Percentiles rank a stretch among this genome's conserved stretches.
phyloP scores from a whole-genome alignment of 345 rosid genomes.

The Toxicodendron radicans region DNA sequence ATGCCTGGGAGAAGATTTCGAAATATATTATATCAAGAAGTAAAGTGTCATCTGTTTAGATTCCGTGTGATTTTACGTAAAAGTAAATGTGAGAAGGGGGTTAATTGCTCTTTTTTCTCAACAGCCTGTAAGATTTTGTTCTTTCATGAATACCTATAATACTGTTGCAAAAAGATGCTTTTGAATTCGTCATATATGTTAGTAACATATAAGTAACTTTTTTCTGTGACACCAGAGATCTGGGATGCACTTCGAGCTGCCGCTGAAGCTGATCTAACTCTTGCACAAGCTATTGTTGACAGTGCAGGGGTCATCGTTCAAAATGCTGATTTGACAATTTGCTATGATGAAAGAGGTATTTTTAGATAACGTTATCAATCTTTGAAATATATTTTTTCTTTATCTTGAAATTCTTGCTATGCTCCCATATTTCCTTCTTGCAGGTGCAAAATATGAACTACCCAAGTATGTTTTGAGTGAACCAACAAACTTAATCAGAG shows the following conservation, averaged over 20 bases:
- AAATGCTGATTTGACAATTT: constrained; percentile 69
- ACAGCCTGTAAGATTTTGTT: not conserved
- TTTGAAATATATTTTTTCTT: not conserved
- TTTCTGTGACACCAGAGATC: constrained; percentile 50
- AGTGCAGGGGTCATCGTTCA: constrained; percentile 89
- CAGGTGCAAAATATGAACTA: constrained; percentile 94
- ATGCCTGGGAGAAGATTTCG: not conserved
- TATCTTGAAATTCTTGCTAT: constrained; percentile 10
- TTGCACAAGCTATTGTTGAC: constrained; percentile 80
- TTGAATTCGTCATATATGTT: not conserved
- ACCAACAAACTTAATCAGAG: constrained; percentile 80
- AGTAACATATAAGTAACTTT: constrained; percentile 4
- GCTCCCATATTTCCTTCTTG: constrained; percentile 12
- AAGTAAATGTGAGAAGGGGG: not conserved
- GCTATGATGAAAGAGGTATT: constrained; percentile 91
- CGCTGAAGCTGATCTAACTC: constrained; percentile 66
- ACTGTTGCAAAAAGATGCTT: not conserved
- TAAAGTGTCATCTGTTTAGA: not conserved
- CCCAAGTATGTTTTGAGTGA: constrained; percentile 93
- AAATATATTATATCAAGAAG: not conserved
- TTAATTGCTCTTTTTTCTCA: not conserved
- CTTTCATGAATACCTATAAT: not conserved
- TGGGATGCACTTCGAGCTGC: constrained; percentile 98
- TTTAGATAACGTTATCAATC: not conserved
- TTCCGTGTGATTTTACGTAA: not conserved